Conservation (phyloP, 2,329 filamentous ascomycete genomes). For the Emmonsia crescens region DNA sequence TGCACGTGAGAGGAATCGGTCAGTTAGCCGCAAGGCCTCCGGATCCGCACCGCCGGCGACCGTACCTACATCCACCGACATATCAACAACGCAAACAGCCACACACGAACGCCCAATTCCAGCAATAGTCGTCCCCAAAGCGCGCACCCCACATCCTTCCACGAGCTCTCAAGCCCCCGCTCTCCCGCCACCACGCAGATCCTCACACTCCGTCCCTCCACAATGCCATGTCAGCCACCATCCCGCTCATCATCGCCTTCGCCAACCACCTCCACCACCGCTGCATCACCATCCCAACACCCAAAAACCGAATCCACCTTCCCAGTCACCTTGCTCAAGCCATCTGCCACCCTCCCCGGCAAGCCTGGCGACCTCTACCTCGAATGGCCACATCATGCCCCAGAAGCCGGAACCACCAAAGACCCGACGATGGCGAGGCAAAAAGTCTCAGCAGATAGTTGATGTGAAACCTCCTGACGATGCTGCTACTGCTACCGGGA, state of each 20-base stretch:
- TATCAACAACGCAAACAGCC: neutral
- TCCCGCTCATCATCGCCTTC: slow-evolving; percentile 12
- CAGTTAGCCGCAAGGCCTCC: slow-evolving; percentile 7
- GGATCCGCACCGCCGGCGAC: slow-evolving; percentile 1
- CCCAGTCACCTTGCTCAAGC: neutral
- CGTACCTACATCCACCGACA: neutral
- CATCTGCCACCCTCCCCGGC: neutral
- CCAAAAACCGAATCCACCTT: neutral
- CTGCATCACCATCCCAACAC: slow-evolving; percentile 8
- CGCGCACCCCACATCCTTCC: slow-evolving; percentile 1
- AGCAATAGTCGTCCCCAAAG: neutral
- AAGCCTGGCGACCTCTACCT: slow-evolving; percentile 4
- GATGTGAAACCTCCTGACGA: neutral
- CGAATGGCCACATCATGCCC: slow-evolving; percentile 15
- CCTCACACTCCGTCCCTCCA: slow-evolving; percentile 21
- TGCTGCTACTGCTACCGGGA: neutral
- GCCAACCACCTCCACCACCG: slow-evolving; percentile 7
- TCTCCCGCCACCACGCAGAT: slow-evolving; percentile 32
- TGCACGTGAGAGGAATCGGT: neutral
- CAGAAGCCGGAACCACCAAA: slow-evolving; percentile 31
- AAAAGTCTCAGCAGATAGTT: neutral
- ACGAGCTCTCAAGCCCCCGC: slow-evolving; percentile 24
- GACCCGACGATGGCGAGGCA: slow-evolving; percentile 30
- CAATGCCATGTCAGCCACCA: slow-evolving; percentile 5
- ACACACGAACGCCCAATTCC: neutral